Evolutionary conservation across 805 yeast genomes (phyloP), one percentile per base, ranked within the genome.

Genomic region (Saccharomycopsis babjevae): DNA sequence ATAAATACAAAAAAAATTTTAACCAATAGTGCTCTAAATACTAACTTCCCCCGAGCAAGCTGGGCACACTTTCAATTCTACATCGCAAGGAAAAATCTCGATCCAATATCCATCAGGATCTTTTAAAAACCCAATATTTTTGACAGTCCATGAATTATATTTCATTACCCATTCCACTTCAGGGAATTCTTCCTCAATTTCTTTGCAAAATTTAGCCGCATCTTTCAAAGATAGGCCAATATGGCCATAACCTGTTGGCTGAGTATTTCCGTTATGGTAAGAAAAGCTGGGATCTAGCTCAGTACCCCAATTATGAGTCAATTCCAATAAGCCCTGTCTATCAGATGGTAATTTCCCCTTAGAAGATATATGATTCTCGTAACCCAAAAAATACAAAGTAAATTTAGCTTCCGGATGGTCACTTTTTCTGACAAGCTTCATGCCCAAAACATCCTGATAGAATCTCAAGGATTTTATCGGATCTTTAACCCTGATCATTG

Each of bases 261-360:
- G 77, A 18, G 83, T 83, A 72, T 91, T 90, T 62, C 97, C 97
- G 65, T 82, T 84, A 73, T 91, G 96, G 73, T 93, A 94, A 30
- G 80, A 79, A 75, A 90, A 89, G 4, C 79, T 78, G 18, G 80
- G 78, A 64, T 93, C 97, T 22, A 75, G 69, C 71, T 94, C 99
- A 25, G 97, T 89, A 25, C 98, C 99, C 86, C 90, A 93, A 76
- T 94, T 94, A 76, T 90, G 93, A 56, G 98, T 93, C 70, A 94
- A 79, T 74, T 94, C 99, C 60, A 94, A 72, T 13, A 94, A 74
- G 22, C 93, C 85, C 71, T 89, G 90, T 63, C 84, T 75, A 58
- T 66, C 58, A 5, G 79, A 72, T 66, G 77, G 79, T 2, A 67
- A 66, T 65, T 80, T 80, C 16, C 57, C 57, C 20, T 63, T 63